These are phyloP conservation scores for Ilex paraguariensis DNA, from an alignment of 305 asterid genomes.

Conservation along the genomic window DNA sequence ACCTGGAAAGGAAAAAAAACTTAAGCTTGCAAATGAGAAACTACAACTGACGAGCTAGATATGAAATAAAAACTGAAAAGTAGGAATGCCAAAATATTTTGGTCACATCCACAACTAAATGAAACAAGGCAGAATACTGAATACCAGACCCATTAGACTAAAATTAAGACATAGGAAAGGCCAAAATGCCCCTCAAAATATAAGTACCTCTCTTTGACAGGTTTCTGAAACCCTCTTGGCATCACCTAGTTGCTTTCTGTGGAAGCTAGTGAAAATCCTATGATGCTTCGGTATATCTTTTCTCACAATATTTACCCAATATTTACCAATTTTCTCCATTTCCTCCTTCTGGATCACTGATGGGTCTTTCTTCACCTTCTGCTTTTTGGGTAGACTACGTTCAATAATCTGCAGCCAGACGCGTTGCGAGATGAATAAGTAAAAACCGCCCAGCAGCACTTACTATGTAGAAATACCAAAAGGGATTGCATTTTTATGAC, in stretches of 20 bases:
- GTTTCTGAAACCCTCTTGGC: slow-evolving; percentile 84
- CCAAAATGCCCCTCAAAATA: slow-evolving; percentile 11
- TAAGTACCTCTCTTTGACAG: slow-evolving; percentile 93
- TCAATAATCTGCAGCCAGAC: slow-evolving; percentile 84
- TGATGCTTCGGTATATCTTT: slow-evolving; percentile 95
- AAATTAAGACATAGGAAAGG: slow-evolving; percentile 3
- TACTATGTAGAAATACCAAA: not conserved
- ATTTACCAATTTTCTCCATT: slow-evolving; percentile 64
- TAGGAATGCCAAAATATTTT: too few relatives aligned
- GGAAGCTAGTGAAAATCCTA: slow-evolving; percentile 57
- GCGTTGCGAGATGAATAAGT: slow-evolving; percentile 18
- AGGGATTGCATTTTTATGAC: not conserved
- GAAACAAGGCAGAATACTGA: slow-evolving; percentile 3
- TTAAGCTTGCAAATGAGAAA: slow-evolving; percentile 7
- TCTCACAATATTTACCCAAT: slow-evolving; percentile 81
- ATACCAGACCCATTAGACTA: slow-evolving; percentile 7
- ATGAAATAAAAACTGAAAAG: too few relatives aligned
- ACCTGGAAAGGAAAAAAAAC: slow-evolving; percentile 52
- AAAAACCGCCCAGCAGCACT: slow-evolving; percentile 5
- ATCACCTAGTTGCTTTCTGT: slow-evolving; percentile 74
- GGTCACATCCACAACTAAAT: not conserved
- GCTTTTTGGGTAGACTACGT: slow-evolving; percentile 81
- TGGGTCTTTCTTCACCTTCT: slow-evolving; percentile 77
- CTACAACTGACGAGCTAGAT: not conserved
- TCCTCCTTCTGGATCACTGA: slow-evolving; percentile 87